phyloP scores from a whole-genome alignment of 1,284 basidiomycete genomes.

The Flammula alnicola region DNA sequence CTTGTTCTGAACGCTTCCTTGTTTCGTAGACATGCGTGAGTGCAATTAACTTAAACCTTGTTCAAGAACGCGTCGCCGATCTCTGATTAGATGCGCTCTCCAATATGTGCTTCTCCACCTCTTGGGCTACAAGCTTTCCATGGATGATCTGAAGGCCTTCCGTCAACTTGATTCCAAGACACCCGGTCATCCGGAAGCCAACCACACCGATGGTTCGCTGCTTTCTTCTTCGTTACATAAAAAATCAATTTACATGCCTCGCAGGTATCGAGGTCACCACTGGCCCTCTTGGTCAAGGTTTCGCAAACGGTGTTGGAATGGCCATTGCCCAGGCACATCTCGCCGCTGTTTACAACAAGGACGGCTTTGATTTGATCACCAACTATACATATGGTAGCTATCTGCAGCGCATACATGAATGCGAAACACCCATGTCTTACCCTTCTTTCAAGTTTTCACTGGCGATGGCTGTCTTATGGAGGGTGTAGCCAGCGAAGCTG shows the following conservation, averaged over 20 bases:
- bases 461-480: conserved; percentile 98
- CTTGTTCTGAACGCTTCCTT: conserved; percentile 9
- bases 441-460: conserved; percentile 66
- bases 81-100: conserved; percentile 70
- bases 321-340: conserved; percentile 94
- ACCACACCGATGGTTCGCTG: conserved; percentile 79
- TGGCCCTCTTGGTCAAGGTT: conserved; percentile 94
- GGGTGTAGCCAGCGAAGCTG: conserved; percentile 90
- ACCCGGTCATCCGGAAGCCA: conserved; percentile 90
- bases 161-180: conserved; percentile 89
- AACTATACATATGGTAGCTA: conserved; percentile 86
- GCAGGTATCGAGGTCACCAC: conserved; percentile 92
- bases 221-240: not conserved
- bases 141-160: conserved; percentile 87
- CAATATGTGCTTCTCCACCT: conserved; percentile 87
- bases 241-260: not conserved
- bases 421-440: conserved; percentile 15
- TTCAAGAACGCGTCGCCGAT: conserved; percentile 5
- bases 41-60: conserved; percentile 19
- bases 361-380: conserved; percentile 82
- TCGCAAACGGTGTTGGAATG: conserved; percentile 91
- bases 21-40: conserved; percentile 67
- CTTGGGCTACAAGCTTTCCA: conserved; percentile 80
- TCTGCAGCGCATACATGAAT: not conserved
- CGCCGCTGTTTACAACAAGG: conserved; percentile 89